Conservation (phyloP, 164 flowering plant genomes). For the Vitis cinerea region DNA sequence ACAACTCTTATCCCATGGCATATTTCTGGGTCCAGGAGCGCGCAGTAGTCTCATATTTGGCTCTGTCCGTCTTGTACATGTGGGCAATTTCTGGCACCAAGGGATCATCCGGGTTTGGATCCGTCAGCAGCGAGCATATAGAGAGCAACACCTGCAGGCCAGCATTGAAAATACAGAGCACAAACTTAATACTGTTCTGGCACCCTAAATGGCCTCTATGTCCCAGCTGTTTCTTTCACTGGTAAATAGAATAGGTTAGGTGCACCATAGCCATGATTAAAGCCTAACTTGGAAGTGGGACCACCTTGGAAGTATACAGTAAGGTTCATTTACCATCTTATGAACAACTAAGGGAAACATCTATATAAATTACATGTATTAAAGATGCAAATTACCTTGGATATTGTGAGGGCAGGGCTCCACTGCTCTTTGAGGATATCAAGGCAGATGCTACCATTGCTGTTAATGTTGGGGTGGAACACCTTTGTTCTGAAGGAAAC, state of each 20-base stretch:
- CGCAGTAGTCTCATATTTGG: conserved; percentile 58
- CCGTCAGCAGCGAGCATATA: conserved; percentile 59
- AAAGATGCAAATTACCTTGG: conserved; percentile 38
- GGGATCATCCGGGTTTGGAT: conserved; percentile 71
- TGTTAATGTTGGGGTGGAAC: conserved; percentile 63
- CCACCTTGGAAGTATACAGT: too few relatives aligned
- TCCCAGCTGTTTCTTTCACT: too few relatives aligned
- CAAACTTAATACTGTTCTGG: too few relatives aligned
- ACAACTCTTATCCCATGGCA: conserved; percentile 45
- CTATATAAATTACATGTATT: background rate
- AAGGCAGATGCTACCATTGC: conserved; percentile 63
- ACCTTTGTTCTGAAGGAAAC: conserved; percentile 61
- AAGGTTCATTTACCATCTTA: too few relatives aligned
- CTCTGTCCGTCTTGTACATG: conserved; percentile 61
- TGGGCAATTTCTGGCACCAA: conserved; percentile 73
- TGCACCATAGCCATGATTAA: too few relatives aligned
- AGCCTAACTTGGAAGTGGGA: too few relatives aligned
- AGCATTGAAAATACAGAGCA: background rate
- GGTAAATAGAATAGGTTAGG: too few relatives aligned
- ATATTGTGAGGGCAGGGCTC: conserved; percentile 68
- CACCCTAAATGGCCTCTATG: too few relatives aligned
- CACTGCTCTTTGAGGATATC: conserved; percentile 70
- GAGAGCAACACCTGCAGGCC: conserved; percentile 52
- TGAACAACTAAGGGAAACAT: background rate
- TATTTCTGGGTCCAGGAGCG: conserved; percentile 70